Evolutionary conservation across 2,329 filamentous ascomycete species (phyloP).

Genomic region (Cladosporium phlei): DNA sequence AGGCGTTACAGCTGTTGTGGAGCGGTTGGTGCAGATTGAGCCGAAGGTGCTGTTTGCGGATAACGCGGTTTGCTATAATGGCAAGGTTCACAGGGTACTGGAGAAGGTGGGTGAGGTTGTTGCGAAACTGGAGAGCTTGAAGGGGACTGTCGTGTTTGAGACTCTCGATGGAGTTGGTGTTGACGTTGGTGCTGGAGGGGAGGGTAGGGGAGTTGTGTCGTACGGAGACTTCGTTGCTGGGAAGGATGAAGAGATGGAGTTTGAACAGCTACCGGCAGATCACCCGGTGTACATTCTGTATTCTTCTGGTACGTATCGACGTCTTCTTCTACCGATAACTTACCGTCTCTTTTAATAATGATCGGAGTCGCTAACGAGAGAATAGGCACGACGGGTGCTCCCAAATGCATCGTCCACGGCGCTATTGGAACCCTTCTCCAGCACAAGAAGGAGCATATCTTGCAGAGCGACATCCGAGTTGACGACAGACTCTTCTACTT

Average conservation of each 20-base stretch:
- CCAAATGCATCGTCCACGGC: conserved; percentile 93
- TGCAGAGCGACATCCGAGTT: conserved; percentile 76
- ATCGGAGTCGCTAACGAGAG: no score
- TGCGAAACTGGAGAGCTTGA: conserved; percentile 59
- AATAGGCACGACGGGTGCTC: conserved; percentile 79
- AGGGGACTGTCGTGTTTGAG: conserved; percentile 69
- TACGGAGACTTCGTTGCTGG: conserved; percentile 12
- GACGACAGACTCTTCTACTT: conserved; percentile 82
- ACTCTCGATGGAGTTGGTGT: conserved; percentile 43
- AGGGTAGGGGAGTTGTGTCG: conserved; percentile 6
- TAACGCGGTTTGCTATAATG: conserved; percentile 86
- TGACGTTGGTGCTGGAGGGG: conserved; percentile 4
- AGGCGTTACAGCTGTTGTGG: conserved; percentile 83
- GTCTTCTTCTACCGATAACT: no score
- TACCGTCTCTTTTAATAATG: no score
- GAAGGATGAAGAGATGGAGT: conserved; percentile 36
- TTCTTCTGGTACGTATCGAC: conserved; percentile 80
- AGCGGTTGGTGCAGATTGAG: conserved; percentile 78
- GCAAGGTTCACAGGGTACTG: conserved; percentile 76
- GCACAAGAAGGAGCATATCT: conserved; percentile 91
- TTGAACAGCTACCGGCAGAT: conserved; percentile 74
- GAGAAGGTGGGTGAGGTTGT: conserved; percentile 76
- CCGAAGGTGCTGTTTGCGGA: conserved; percentile 81
- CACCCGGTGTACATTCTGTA: conserved; percentile 94
- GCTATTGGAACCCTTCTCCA: conserved; percentile 85